A percentile compares a stretch with the other conserved stretches of the same genome.
These are phyloP conservation scores for Avena atlantica DNA, from an alignment of 176 grass and related monocot genomes.

Conservation along the genomic window DNA sequence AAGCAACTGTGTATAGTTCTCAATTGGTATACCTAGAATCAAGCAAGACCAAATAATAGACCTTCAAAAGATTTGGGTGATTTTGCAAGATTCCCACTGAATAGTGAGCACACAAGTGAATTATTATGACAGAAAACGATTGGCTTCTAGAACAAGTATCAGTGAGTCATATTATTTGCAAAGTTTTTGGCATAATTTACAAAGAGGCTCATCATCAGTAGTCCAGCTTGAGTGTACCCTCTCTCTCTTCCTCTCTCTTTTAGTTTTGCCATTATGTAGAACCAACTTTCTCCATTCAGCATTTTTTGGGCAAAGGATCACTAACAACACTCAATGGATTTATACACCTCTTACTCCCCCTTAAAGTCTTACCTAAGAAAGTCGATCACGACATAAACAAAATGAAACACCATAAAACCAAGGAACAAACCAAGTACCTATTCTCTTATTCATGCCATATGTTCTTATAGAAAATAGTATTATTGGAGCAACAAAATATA, in stretches of 20 bases:
- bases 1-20: slow-evolving; percentile 64
- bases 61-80: slow-evolving; percentile 96
- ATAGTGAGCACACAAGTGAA: neutral
- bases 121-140: slow-evolving; percentile 7
- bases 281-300: slow-evolving; percentile 82
- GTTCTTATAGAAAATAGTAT: neutral
- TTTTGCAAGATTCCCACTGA: slow-evolving; percentile 83
- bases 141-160: slow-evolving; percentile 33
- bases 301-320: slow-evolving; percentile 81
- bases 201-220: slow-evolving; percentile 69
- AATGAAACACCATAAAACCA: slow-evolving; percentile 10
- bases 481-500: no score
- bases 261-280: slow-evolving; percentile 54
- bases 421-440: slow-evolving; percentile 17
- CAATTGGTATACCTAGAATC: slow-evolving; percentile 63
- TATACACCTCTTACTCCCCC: slow-evolving; percentile 75
- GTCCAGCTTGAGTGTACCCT: slow-evolving; percentile 78
- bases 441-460: slow-evolving; percentile 9
- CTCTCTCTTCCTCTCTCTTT: slow-evolving; percentile 41
- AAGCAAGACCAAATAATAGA: slow-evolving; percentile 82
- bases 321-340: slow-evolving; percentile 65
- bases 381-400: neutral
- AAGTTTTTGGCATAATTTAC: slow-evolving; percentile 83
- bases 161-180: slow-evolving; percentile 66
- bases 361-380: slow-evolving; percentile 77